Conservation (phyloP, 805 yeast species). For the Wickerhamomyces chaumierensis region DNA sequence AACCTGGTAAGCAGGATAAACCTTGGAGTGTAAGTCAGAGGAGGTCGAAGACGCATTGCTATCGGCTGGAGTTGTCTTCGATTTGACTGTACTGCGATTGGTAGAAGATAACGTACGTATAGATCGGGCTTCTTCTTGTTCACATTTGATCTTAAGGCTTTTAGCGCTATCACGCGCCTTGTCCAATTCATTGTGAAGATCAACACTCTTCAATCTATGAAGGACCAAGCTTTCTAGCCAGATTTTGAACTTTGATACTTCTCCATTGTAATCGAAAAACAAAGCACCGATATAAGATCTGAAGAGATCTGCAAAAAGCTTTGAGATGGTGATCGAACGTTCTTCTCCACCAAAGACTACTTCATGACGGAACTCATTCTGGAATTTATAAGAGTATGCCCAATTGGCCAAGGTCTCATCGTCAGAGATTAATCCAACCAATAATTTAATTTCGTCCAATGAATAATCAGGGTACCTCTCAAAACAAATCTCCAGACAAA, state of each 20-base stretch:
- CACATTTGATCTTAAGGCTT: neutral
- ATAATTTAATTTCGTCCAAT: neutral
- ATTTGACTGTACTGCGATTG: no score
- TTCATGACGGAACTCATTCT: neutral
- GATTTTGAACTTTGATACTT: slow-evolving; percentile 31
- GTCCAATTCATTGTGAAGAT: neutral
- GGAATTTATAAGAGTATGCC: neutral
- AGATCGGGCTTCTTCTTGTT: neutral
- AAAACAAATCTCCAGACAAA: neutral
- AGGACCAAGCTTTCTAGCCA: slow-evolving; percentile 39
- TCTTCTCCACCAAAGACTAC: neutral
- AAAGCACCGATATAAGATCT: slow-evolving; percentile 88
- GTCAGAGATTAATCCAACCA: neutral
- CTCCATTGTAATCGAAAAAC: slow-evolving; percentile 37
- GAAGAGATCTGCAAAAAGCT: slow-evolving; percentile 71
- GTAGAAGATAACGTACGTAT: neutral
- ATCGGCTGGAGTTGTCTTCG: neutral
- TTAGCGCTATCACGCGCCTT: neutral
- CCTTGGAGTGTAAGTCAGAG: neutral
- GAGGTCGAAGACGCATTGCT: neutral
- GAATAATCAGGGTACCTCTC: neutral
- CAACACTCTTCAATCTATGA: neutral
- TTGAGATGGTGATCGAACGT: slow-evolving; percentile 15
- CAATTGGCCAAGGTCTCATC: neutral
- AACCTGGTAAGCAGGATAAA: neutral